These are phyloP conservation scores for Mycena capillaripes DNA, from an alignment of 768 basidiomycete genomes.

Conservation along the genomic window DNA sequence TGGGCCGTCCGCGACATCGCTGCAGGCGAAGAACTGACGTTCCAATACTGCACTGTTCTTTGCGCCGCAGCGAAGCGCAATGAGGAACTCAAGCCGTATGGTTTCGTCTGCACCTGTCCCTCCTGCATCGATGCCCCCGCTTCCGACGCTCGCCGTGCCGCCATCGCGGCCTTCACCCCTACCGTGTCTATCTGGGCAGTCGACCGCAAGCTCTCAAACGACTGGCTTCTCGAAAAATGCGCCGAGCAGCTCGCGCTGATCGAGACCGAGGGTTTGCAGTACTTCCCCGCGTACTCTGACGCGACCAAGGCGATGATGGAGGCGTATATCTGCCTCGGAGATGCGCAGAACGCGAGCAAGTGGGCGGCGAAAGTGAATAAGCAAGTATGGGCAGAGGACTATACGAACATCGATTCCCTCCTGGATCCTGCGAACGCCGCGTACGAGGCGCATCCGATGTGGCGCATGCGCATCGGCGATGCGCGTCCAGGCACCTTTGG, in stretches of 20 bases:
- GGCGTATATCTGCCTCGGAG: slow-evolving; percentile 2
- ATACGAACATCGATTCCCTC: background rate
- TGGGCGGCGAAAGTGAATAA: slow-evolving; percentile 3
- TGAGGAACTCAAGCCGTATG: slow-evolving; percentile 44
- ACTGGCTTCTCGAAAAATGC: slow-evolving; percentile 6
- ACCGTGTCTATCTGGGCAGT: slow-evolving; percentile 46
- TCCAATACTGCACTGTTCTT: slow-evolving; percentile 40
- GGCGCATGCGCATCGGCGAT: slow-evolving; percentile 3
- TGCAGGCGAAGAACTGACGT: slow-evolving; percentile 50
- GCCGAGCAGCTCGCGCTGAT: slow-evolving; percentile 14
- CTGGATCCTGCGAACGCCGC: slow-evolving; percentile 14
- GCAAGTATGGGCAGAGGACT: slow-evolving; percentile 36
- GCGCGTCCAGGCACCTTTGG: background rate
- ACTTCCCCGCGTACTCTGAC: background rate
- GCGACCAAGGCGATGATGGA: background rate
- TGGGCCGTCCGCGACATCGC: slow-evolving; percentile 46
- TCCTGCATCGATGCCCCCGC: slow-evolving; percentile 41
- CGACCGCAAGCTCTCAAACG: slow-evolving; percentile 34
- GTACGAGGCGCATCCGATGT: slow-evolving; percentile 7
- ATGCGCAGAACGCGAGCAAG: slow-evolving; percentile 17
- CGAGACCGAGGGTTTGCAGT: slow-evolving; percentile 10
- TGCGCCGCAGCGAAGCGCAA: slow-evolving; percentile 41
- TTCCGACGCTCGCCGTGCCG: slow-evolving; percentile 25
- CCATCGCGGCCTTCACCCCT: slow-evolving; percentile 37
- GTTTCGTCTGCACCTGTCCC: slow-evolving; percentile 49